These are phyloP conservation scores for Penicillium cataractarum DNA, from an alignment of 495 filamentous ascomycete species.

Conservation along the genomic window DNA sequence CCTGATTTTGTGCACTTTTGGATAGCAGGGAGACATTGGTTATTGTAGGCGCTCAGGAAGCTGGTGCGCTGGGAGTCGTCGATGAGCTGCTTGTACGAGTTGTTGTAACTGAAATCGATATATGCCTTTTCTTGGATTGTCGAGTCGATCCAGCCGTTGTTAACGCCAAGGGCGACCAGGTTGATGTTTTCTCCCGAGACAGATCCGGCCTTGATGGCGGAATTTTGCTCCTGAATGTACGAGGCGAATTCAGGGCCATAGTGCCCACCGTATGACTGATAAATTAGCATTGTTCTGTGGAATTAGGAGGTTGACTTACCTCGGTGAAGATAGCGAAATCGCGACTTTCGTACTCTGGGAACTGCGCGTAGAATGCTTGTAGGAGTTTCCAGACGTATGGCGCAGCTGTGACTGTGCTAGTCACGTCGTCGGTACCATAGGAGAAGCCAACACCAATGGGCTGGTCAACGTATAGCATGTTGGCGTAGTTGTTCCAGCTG, in stretches of 20 bases:
- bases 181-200: conserved; percentile 51
- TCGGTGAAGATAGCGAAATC: conserved; percentile 58
- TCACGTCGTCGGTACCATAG: conserved; percentile 53
- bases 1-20: conserved; percentile 40
- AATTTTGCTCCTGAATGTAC: conserved; percentile 57
- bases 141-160: conserved; percentile 53
- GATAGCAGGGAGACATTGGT: conserved; percentile 44
- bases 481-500: conserved; percentile 6
- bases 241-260: conserved; percentile 56
- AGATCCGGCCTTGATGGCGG: conserved; percentile 40
- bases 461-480: conserved; percentile 51
- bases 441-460: conserved; percentile 49
- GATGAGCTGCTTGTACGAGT: conserved; percentile 55
- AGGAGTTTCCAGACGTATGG: conserved; percentile 58
- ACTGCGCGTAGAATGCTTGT: conserved; percentile 58
- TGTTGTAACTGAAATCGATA: conserved; percentile 46
- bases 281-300: not conserved
- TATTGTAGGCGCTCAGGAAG: conserved; percentile 42
- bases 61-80: conserved; percentile 40
- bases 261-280: conserved; percentile 59
- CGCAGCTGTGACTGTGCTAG: conserved; percentile 53
- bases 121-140: conserved; percentile 53
- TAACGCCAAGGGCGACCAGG: conserved; percentile 59
- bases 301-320: conserved; percentile 10
- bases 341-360: conserved; percentile 56